Evolutionary conservation across 164 flowering plant species (phyloP), one percentile per base, ranked within the genome.

Genomic region (Macadamia integrifolia): DNA sequence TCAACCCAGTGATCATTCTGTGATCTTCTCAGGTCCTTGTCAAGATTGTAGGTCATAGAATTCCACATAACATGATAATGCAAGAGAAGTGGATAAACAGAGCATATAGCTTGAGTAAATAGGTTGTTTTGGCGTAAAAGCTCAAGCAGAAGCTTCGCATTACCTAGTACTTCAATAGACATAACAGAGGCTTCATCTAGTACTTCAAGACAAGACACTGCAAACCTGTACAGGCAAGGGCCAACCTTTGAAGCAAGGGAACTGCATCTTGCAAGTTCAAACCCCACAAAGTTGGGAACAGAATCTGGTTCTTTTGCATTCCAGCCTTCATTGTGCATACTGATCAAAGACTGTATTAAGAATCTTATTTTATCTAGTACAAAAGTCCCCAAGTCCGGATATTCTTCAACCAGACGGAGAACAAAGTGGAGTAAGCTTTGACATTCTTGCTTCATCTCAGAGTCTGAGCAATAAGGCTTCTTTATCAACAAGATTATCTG

Each of bases 291-390:
- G 14, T 62, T 68, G 53, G 53, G 64, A 69, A 63, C 60, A 31
- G 71, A 50, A 46, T 46, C 59, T 32, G 66, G 56, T 49, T 63
- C 64, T 50, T 58, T 52, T 48, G 62, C 3, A 58, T 63, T 56
- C 66, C 42, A 55, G 30, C 7, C 64, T 64, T 43, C 58, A 14
- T 74, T 57, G 59, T 65, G 55, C 66, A 56, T 29, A 60, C 74
- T 60, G 50, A 72, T 72, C 66, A 82, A 5, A 57, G 65, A 57
- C 55, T 82, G 80, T 43, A 85, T 55, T 48, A 76, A 65, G 35
- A 57, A 56, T 61, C 59, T 64, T 28, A 86, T 35, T 63, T 78
- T 80, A 65, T 86, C 82, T 69, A 92, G 78, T 55, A 77, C 81
- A 58, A 79, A 32, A 62, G 50, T 69, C 61, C 78, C 78, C 28